Evolutionary conservation across 2,329 filamentous ascomycete species (phyloP), one percentile per base, ranked within the genome.

Genomic region (Penicillium sp.): DNA sequence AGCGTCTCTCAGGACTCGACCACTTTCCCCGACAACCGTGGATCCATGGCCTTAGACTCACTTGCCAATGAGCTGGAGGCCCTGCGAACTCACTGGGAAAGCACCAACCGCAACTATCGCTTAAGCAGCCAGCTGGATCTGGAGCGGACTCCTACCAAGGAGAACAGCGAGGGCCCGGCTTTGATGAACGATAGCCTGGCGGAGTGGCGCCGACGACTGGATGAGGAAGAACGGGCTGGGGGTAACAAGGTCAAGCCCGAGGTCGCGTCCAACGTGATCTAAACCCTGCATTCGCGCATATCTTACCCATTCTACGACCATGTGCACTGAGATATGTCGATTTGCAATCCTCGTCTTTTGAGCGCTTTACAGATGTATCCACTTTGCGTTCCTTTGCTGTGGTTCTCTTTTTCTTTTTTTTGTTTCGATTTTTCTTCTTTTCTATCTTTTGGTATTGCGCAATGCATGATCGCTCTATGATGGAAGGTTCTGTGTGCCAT

Each of bases 31-130:
- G 79, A 83, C 54, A 83, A 83, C 64, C 83, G 87, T 51, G 87
- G 86, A 54, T 87, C 84, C 0, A 80, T 88, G 66, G 94, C 93
- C 3, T 84, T 99, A 19, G 95, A 99, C 76, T 95, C 89, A 64
- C 85, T 99, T 24, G 94, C 95, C 11, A 92, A 87, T 63, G 95
- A 99, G 78, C 86, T 99, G 7, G 95, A 99, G 74, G 90, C 91
- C 13, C 82, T 99, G 50, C 87, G 94, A 54, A 91, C 83, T 54
- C 93, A 97, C 69, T 99, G 95, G 95, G 92, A 98, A 78, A 91
- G 89, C 40, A 96, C 92, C 13, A 97, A 94, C 79, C 95, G 96
- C 77, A 96, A 91, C 70, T 97, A 98, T 75, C 89, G 95, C 24
- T 80, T 97, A 46, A 96, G 91, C 76, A 93, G 89, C 70, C 87